Conservation (phyloP, 75 land plant genomes). For the Picea glauca region DNA sequence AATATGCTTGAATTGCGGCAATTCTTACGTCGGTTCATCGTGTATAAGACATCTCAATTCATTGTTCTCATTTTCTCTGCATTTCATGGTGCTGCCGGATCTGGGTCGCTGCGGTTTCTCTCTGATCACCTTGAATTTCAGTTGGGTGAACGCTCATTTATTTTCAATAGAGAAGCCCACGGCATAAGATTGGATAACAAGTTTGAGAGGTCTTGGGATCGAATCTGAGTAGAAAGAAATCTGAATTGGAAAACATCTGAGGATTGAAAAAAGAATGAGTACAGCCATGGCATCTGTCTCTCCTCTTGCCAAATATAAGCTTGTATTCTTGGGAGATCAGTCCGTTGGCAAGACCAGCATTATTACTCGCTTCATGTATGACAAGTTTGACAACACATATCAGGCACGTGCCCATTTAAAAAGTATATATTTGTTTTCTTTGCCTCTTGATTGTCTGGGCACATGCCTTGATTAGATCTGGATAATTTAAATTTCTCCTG, state of each 20-base stretch:
- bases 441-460: too few relatives aligned
- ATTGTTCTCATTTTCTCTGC: neutral
- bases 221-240: neutral
- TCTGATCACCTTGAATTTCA: neutral
- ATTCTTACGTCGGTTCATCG: neutral
- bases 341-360: slow-evolving; percentile 72
- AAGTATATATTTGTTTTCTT: too few relatives aligned
- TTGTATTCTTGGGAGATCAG: slow-evolving; percentile 59
- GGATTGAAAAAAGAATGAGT: neutral
- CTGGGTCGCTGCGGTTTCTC: neutral
- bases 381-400: slow-evolving; percentile 53
- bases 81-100: neutral
- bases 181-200: neutral
- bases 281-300: slow-evolving; percentile 46
- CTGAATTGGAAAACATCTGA: neutral
- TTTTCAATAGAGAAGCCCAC: too few relatives aligned
- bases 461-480: too few relatives aligned
- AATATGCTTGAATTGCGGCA: neutral
- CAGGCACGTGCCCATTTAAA: slow-evolving; percentile 18
- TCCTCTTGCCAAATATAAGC: slow-evolving; percentile 63
- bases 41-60: too few relatives aligned
- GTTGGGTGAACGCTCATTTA: neutral
- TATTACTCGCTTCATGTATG: slow-evolving; percentile 58
- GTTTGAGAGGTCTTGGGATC: neutral
- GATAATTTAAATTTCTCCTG: neutral